Base-by-base conservation (phyloP, 805 yeast species). In the Monosporozyma unispora region DNA sequence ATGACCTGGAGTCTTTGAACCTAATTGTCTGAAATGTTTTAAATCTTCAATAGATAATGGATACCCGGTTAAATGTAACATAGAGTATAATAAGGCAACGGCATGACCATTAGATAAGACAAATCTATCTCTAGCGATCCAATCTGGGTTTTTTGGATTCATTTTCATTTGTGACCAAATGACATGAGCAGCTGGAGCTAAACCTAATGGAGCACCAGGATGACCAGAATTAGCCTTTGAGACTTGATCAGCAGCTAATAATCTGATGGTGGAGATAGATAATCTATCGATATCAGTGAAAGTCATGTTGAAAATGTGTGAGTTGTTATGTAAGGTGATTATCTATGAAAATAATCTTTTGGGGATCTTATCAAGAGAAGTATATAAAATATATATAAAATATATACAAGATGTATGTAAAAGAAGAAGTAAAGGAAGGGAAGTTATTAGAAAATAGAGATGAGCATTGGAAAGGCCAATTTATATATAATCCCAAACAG, bases 121-220 rank as follows among this genome's bases (percentile, higher is more conserved):
- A 61, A 93, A 93, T 71, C 99, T 80, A 69, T 93, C 99, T 71
- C 96, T 82, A 79, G 86, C 86, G 70, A 87, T 74, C 97, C 96
- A 93, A 52, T 79, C 73, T 56, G 96, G 93, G 78, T 87, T 82
- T 73, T 82, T 78, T 61, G 98, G 95, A 80, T 87, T 88, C 76
- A 87, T 80, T 63, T 74, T 83, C 85, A 90, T 77, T 65, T 79
- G 79, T 69, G 81, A 77, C 81, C 84, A 87, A 56, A 91, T 69
- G 48, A 81, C 83, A 72, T 91, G 96, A 55, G 96, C 96, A 52
- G 91, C 83, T 41, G 98, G 96, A 19, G 99, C 98, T 70, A 91
- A 74, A 55, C 98, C 98, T 80, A 91, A 81, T 62, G 98, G 98
- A 48, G 99, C 98, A 76, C 99, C 99, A 46, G 99, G 99, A 75